Conservation (phyloP, 352 stramenopile species). For the Pythium rishiriense region DNA sequence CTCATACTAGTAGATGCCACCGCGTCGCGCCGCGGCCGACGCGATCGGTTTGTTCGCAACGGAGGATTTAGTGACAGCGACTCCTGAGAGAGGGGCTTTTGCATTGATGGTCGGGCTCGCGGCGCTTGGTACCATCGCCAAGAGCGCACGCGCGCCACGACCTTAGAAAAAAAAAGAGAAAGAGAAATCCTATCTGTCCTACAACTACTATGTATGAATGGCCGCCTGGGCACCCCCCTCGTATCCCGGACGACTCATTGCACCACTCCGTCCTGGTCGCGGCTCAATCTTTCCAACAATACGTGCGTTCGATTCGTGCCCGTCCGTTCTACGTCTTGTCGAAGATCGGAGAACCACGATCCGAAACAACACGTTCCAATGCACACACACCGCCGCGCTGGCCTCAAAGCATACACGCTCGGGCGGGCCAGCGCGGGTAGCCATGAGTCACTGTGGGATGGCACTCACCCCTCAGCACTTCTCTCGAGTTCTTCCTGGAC, state of each 20-base stretch:
- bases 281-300: conserved; percentile 1
- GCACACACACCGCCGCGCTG: conserved; percentile 8
- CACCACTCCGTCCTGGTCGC: conserved; percentile 16
- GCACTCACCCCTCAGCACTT: background rate
- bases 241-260: background rate
- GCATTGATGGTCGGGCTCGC: conserved; percentile 3
- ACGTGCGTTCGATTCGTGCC: background rate
- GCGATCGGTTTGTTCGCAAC: background rate
- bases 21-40: too few relatives aligned
- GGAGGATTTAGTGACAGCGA: background rate
- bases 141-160: conserved; percentile 5
- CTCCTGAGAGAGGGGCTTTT: background rate
- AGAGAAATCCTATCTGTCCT: conserved; percentile 29
- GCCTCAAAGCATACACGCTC: conserved; percentile 9
- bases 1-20: too few relatives aligned
- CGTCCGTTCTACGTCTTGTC: background rate
- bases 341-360: background rate
- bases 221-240: background rate
- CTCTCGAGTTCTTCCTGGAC: background rate
- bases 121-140: conserved; percentile 27
- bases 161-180: conserved; percentile 11
- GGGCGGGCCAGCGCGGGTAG: background rate
- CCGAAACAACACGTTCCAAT: conserved; percentile 19
- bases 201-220: conserved; percentile 23
- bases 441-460: conserved; percentile 1